A percentile compares a stretch with the other conserved stretches of the same genome.
phyloP scores from a whole-genome alignment of 257 asterid species.

The Petrea volubilis region DNA sequence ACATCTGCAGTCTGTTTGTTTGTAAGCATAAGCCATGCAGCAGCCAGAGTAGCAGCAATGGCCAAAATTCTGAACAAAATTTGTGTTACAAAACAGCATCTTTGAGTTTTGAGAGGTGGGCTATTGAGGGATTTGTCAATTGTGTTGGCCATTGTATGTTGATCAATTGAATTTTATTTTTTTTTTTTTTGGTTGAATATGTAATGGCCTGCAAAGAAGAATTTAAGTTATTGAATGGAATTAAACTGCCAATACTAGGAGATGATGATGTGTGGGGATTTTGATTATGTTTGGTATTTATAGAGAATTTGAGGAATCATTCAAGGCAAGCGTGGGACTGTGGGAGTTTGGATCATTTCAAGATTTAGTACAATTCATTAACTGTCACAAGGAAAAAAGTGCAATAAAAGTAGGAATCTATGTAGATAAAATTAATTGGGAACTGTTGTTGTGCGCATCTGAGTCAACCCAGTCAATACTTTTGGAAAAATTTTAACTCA shows the following conservation, averaged over 20 bases:
- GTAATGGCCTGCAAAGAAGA: background rate
- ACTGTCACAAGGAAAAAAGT: slow-evolving; percentile 12
- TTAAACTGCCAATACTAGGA: background rate
- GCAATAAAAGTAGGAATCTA: background rate
- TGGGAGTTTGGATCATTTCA: background rate
- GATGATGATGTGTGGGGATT: background rate
- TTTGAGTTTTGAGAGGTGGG: slow-evolving; percentile 24
- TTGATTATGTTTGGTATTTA: background rate
- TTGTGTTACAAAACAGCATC: slow-evolving; percentile 22
- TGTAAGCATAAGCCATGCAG: slow-evolving; percentile 46
- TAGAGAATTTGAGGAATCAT: background rate
- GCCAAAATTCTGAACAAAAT: slow-evolving; percentile 37
- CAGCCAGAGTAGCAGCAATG: slow-evolving; percentile 40
- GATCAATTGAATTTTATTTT: no score
- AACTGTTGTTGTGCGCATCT: no score
- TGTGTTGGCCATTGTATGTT: slow-evolving; percentile 12
- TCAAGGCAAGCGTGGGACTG: background rate
- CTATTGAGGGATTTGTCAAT: background rate
- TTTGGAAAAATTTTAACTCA: no score
- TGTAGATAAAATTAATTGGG: background rate
- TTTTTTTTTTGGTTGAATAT: no score
- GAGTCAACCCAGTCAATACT: no score
- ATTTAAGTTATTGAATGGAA: no score
- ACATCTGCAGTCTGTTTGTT: slow-evolving; percentile 39
- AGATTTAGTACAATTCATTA: background rate